Base-by-base conservation (phyloP, 1,284 basidiomycete genomes). In the Ustilago trichophora region DNA sequence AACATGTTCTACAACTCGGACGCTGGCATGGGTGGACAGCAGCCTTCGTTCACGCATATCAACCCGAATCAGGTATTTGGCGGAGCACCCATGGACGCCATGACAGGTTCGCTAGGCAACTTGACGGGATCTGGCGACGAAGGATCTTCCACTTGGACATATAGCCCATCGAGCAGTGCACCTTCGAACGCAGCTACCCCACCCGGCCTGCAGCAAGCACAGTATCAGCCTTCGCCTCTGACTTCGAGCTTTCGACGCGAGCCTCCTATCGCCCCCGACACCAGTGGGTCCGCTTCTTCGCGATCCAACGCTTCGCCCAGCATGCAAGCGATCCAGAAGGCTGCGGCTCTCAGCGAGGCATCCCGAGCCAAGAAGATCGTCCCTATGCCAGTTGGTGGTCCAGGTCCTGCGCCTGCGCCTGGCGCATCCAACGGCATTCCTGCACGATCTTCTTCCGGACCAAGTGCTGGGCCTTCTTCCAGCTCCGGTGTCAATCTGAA, bases 1-100 rank as follows among this genome's bases (percentile, higher is more conserved):
- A 67, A 72, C 46, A 74, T 77, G 72, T 75, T 76, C 43, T 77
- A 77, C 72, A 75, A 72, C 29, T 71, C 71, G 21, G 73, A 71
- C 21, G 73, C 69, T 3, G 54, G 56, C 9, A 47, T 72, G 9
- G 65, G 58, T 16, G 65, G 65, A n/a, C 63, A 46, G 32, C 58
- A 56, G 38, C 57, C 62, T 1, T 59, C 60, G 13, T 56, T 77
- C 42, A 77, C 75, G 18, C 75, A 77, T 38, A 68, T 77, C 59
- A 73, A 77, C 35, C 75, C 75, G 22, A 77, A 76, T 35, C 73
- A 76, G 38, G 70, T 77, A 11, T 77, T 77, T 49, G 67, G 46
- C 9, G 65, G 59, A 8, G 48, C 38, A 3, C 43, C 46, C 2
- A 38, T 52, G 38, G 70, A 67, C 10, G 40, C 35, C n/a, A 49